These are phyloP conservation scores for Heritiera fomes DNA, from an alignment of 345 rosid genomes.

Conservation along the genomic window DNA sequence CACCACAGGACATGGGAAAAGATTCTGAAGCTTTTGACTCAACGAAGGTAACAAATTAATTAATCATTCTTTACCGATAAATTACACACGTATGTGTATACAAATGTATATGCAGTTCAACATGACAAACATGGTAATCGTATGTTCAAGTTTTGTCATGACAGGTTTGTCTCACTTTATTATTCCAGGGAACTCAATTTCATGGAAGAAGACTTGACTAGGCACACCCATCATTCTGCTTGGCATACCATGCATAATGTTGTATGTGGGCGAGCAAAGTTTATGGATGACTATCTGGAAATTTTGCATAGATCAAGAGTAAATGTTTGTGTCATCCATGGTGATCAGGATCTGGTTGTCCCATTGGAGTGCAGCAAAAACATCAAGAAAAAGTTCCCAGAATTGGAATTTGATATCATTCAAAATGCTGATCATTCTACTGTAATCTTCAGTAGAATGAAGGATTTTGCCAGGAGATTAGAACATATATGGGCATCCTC, in stretches of 20 bases:
- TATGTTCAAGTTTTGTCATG: background rate
- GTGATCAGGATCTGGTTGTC: conserved; percentile 52
- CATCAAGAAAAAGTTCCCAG: conserved; percentile 50
- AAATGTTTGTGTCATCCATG: conserved; percentile 58
- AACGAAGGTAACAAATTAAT: conserved; percentile 47
- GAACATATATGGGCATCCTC: conserved; percentile 51
- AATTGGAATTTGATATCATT: conserved; percentile 43
- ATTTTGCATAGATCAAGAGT: conserved; percentile 33
- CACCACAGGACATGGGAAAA: conserved; percentile 72
- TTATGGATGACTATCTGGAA: conserved; percentile 48
- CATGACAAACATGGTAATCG: background rate
- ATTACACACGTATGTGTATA: no score
- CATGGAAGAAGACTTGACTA: conserved; percentile 41
- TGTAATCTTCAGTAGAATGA: conserved; percentile 56
- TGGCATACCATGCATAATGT: conserved; percentile 87
- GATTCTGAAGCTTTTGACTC: conserved; percentile 52
- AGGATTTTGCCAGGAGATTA: conserved; percentile 45
- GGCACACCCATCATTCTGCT: conserved; percentile 82
- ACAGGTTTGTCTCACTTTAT: background rate
- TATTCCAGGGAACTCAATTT: conserved; percentile 51
- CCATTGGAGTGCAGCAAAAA: conserved; percentile 56
- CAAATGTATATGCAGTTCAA: background rate
- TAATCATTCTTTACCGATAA: background rate
- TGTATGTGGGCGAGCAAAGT: conserved; percentile 72
- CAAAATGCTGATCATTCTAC: conserved; percentile 45